Evolutionary conservation across 257 asterid species (phyloP), one percentile per base, ranked within the genome.

Genomic region (Hygrophila difformis): DNA sequence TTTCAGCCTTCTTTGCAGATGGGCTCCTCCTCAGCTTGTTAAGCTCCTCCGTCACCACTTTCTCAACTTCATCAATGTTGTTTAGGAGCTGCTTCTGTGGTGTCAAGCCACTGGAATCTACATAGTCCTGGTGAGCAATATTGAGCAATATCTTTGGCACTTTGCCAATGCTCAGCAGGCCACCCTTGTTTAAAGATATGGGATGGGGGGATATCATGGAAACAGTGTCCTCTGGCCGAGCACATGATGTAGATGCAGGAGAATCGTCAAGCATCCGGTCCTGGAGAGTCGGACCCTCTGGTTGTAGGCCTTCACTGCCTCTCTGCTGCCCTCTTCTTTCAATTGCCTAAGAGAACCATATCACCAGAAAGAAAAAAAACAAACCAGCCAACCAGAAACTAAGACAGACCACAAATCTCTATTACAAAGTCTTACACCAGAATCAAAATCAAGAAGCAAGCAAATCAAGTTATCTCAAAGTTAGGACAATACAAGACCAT

Each of bases 21-120:
- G 93, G 91, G 1, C 83, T 73, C 69, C 78, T 69, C 79, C 68
- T 75, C 64, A 80, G 47, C 63, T 84, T 78, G 2, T 53, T 67
- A 13, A 83, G 77, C 62, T 87, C 97, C 54, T 80, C 91, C 77
- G 64, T 71, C 41, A 87, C 84, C 36, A 71, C 85, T 60, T 73
- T 81, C 35, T 87, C 93, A 1, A 78, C 85, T 1, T 64, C 51
- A 39, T 83, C 93, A 0, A 83, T 77, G 57, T 73, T 75, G 69
- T 69, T 60, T 58, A 80, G 43, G 8, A 76, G 79, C 69, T 69
- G 75, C 80, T 67, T 75, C 45, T 77, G 72, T 0, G 96, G 84
- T 0, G 93, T 83, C 55, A 87, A 55, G 46, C 51, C 61, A 21
- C 28, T 62, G 26, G 67, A 45, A 11, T 65, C 79, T 42, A 60